Base-by-base conservation (phyloP, 2,329 filamentous ascomycete genomes). In the Elsinoe arachidis region DNA sequence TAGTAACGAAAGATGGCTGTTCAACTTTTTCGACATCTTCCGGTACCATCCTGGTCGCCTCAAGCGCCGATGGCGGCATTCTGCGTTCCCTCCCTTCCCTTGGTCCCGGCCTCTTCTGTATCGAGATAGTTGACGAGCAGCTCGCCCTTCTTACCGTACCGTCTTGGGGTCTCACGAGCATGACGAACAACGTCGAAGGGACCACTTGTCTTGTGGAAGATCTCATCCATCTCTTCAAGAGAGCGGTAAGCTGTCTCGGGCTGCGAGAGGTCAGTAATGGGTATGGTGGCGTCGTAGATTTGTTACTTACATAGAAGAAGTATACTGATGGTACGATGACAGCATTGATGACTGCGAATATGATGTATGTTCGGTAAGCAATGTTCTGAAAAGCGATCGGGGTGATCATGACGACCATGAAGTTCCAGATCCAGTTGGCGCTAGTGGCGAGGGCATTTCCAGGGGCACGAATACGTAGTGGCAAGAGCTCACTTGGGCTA, bases 191-290 rank as follows among this genome's bases (percentile, higher is more conserved):
- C 73, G 14, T 69, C 66, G 54, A 78, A 70, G 61, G 70, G 71
- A 30, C 70, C 73, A 19, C 72, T 70, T 1, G 79, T 78, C 65
- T 82, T 81, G 61, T 78, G 76, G 70, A 84, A 85, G 64, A 85
- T 84, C 62, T 70, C 72, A 63, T 86, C 83, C 79, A 86, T 85
- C 66, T 86, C 83, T 67, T 86, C 83, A 17, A 86, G 76, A 1
- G 78, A 81, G 39, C 83, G 76, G 65, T 81, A 81, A 1, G 80
- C 80, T 9, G 83, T 86, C 69, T 86, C 83, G 0, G 83, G 83
- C 69, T 81, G 85, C 55, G 43, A 12, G 41, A 53, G 51, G 44
- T 34, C 53, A 46, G 51, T 47, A 7, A 15, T 35, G n/a, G 21
- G 5, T 43, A 38, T 19, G 37, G 15, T 11, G 19, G 46, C 17